Conservation (phyloP, 202 grass and related monocot species). For the Schoenoplectus triqueter region DNA sequence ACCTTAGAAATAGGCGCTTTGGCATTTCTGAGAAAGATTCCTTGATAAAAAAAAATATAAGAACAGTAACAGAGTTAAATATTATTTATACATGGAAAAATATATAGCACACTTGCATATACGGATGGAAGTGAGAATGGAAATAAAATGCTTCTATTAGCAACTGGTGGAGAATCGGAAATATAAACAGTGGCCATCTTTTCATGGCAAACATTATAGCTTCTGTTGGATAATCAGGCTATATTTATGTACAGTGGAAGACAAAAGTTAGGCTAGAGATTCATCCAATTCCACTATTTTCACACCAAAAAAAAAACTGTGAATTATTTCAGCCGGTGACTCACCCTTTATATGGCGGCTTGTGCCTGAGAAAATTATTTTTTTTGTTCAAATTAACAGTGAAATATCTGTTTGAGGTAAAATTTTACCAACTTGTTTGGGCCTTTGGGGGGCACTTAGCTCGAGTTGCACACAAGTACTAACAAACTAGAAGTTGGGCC, state of each 20-base stretch:
- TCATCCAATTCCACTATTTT: background rate
- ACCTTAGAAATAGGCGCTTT: background rate
- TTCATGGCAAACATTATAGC: background rate
- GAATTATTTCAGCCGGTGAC: background rate
- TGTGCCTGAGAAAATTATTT: background rate
- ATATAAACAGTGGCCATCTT: background rate
- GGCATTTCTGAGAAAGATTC: background rate
- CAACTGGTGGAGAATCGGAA: background rate
- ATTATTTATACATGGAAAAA: background rate
- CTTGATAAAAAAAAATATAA: background rate
- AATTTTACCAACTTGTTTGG: background rate
- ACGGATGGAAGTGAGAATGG: background rate
- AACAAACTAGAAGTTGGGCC: background rate
- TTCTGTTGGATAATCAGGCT: background rate
- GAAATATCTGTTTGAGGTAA: background rate
- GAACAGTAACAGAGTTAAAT: no score
- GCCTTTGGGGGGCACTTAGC: background rate
- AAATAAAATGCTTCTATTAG: background rate
- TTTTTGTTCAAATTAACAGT: background rate
- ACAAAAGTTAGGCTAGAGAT: background rate
- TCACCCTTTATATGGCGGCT: background rate
- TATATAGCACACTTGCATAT: no score
- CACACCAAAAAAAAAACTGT: background rate
- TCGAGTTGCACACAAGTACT: background rate
- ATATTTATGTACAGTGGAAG: background rate